These are phyloP conservation scores for Saccharomyces hybrid DNA, from an alignment of 1,139 yeast species.

Conservation along the genomic window DNA sequence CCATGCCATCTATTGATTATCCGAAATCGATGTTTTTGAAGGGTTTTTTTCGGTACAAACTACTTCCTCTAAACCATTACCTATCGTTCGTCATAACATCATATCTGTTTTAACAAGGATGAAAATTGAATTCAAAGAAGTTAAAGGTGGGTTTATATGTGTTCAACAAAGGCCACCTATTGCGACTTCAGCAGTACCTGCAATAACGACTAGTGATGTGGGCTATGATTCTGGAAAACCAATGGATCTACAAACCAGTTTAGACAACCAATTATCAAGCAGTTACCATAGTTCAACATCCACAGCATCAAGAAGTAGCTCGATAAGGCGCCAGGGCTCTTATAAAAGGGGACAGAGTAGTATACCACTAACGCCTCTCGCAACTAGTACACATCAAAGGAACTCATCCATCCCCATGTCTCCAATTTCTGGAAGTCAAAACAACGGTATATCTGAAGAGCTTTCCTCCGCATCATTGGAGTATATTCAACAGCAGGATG, in stretches of 20 bases:
- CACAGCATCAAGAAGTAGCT: slow-evolving; percentile 22
- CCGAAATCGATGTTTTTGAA: slow-evolving; percentile 87
- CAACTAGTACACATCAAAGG: slow-evolving; percentile 26
- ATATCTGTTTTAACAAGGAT: slow-evolving; percentile 68
- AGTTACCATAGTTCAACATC: slow-evolving; percentile 5
- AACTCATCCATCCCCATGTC: slow-evolving; percentile 24
- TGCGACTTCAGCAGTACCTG: not conserved
- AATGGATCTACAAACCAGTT: not conserved
- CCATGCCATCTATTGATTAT: slow-evolving; percentile 91
- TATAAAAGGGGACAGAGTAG: slow-evolving; percentile 20
- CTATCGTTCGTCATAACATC: slow-evolving; percentile 79
- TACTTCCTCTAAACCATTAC: slow-evolving; percentile 86
- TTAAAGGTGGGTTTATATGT: slow-evolving; percentile 90
- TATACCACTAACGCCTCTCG: slow-evolving; percentile 40
- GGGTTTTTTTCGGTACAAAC: slow-evolving; percentile 92
- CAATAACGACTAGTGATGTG: not conserved
- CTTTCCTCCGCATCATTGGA: slow-evolving; percentile 57
- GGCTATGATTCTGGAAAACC: not conserved
- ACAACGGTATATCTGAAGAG: slow-evolving; percentile 27
- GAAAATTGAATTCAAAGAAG: slow-evolving; percentile 81
- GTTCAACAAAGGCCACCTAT: slow-evolving; percentile 39
- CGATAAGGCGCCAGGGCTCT: slow-evolving; percentile 24
- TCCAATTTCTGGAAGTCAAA: slow-evolving; percentile 15
- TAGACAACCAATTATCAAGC: not conserved
- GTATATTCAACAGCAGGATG: slow-evolving; percentile 37